A percentile compares a stretch with the other conserved stretches of the same genome.
Evolutionary conservation across 176 grass and related monocot genomes (phyloP).

Genomic region (Phyllostachys edulis): DNA sequence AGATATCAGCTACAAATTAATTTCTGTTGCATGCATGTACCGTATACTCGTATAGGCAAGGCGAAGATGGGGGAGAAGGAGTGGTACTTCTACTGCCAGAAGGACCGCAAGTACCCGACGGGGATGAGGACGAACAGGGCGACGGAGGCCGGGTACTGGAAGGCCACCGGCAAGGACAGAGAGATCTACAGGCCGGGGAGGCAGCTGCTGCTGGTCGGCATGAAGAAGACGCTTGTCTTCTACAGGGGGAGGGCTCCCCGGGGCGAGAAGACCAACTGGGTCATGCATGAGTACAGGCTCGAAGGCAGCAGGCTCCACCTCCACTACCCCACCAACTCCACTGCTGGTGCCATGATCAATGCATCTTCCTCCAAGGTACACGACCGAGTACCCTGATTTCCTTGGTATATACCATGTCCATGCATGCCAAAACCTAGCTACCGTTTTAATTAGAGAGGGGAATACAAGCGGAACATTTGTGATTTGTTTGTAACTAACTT

Average conservation of each 20-base stretch:
- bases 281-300: slow-evolving; percentile 65
- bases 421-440: not conserved
- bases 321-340: not conserved
- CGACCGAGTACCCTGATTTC: too few relatives aligned
- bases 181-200: slow-evolving; percentile 20
- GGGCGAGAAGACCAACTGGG: slow-evolving; percentile 55
- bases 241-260: slow-evolving; percentile 67
- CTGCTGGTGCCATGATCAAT: not conserved
- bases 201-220: slow-evolving; percentile 44
- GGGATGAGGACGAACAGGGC: slow-evolving; percentile 51
- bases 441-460: not conserved
- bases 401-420: too few relatives aligned
- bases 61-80: slow-evolving; percentile 57
- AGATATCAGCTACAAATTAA: not conserved
- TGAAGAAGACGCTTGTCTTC: slow-evolving; percentile 99
- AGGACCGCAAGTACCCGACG: slow-evolving; percentile 56
- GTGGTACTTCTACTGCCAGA: slow-evolving; percentile 56
- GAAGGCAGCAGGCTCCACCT: not conserved
- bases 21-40: not conserved
- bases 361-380: slow-evolving; percentile 7
- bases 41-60: not conserved
- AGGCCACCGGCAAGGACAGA: slow-evolving; percentile 63
- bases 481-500: not conserved
- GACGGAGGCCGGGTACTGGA: slow-evolving; percentile 51
- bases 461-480: not conserved